phyloP scores from a whole-genome alignment of 2,329 filamentous ascomycete species.

The Trichoderma hamatum region DNA sequence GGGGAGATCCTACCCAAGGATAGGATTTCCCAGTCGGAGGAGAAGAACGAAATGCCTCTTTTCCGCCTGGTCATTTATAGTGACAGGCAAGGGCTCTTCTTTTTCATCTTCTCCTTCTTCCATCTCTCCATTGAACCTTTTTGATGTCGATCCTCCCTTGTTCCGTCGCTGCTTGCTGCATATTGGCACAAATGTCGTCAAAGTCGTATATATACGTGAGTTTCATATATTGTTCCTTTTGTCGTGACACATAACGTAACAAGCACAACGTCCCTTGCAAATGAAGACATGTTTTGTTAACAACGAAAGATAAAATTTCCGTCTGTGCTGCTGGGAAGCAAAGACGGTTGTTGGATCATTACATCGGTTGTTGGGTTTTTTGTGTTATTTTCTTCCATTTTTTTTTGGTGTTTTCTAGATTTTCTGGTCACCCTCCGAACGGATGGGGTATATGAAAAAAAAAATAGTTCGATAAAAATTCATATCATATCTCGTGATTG shows the following conservation, averaged over 20 bases:
- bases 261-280: constrained; percentile 3
- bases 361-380: constrained; percentile 17
- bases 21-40: not conserved
- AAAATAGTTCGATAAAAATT: constrained; percentile 15
- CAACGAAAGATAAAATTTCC: constrained; percentile 17
- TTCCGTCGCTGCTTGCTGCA: not conserved
- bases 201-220: constrained; percentile 27
- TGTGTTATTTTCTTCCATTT: constrained; percentile 17
- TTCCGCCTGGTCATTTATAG: not conserved
- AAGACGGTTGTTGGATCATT: constrained; percentile 21
- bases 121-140: not conserved
- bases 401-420: not conserved
- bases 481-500: constrained; percentile 21
- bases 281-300: constrained; percentile 21
- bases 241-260: constrained; percentile 25
- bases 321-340: constrained; percentile 23
- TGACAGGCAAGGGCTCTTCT: not conserved
- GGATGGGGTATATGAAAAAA: constrained; percentile 18
- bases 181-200: constrained; percentile 24
- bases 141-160: not conserved
- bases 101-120: not conserved
- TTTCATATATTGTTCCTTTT: constrained; percentile 26
- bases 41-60: not conserved
- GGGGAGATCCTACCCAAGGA: not conserved
- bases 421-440: constrained; percentile 6